Percentiles rank a stretch among this genome's conserved stretches.
phyloP scores from a whole-genome alignment of 352 stramenopile genomes.

The Pythium vanterpoolii region DNA sequence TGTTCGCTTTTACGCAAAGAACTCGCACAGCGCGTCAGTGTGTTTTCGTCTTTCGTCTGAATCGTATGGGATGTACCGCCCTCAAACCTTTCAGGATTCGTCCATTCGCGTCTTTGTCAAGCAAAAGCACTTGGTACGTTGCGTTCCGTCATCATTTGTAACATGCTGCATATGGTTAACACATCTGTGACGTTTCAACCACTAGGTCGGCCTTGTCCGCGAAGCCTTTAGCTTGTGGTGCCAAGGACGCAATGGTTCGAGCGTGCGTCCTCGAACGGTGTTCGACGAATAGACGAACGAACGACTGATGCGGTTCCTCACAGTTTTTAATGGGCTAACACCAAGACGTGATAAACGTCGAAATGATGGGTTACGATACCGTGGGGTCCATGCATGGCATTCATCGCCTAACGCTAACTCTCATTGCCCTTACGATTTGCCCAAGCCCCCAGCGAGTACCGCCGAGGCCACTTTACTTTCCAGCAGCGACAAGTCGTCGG shows the following conservation, averaged over 20 bases:
- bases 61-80: conserved; percentile 67
- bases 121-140: conserved; percentile 47
- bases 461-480: conserved; percentile 63
- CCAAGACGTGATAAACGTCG: background rate
- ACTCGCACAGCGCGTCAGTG: conserved; percentile 32
- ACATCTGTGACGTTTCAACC: conserved; percentile 30
- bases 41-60: conserved; percentile 56
- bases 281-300: conserved; percentile 1
- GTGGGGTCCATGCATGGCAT: background rate
- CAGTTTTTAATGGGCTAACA: background rate
- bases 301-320: background rate
- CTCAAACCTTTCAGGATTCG: conserved; percentile 59
- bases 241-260: conserved; percentile 15
- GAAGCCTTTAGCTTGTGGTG: conserved; percentile 29
- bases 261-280: conserved; percentile 12
- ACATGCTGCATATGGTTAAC: conserved; percentile 23
- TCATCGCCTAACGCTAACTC: background rate
- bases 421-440: conserved; percentile 31
- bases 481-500: conserved; percentile 57
- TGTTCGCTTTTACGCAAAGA: conserved; percentile 81
- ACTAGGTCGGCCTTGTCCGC: conserved; percentile 23
- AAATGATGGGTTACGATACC: background rate
- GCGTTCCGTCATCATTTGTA: background rate
- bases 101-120: conserved; percentile 77
- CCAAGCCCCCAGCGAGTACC: conserved; percentile 38